Percentiles rank a stretch among this genome's conserved stretches.
phyloP scores from a whole-genome alignment of 2,329 filamentous ascomycete genomes.

The Sporothrix inflata region DNA sequence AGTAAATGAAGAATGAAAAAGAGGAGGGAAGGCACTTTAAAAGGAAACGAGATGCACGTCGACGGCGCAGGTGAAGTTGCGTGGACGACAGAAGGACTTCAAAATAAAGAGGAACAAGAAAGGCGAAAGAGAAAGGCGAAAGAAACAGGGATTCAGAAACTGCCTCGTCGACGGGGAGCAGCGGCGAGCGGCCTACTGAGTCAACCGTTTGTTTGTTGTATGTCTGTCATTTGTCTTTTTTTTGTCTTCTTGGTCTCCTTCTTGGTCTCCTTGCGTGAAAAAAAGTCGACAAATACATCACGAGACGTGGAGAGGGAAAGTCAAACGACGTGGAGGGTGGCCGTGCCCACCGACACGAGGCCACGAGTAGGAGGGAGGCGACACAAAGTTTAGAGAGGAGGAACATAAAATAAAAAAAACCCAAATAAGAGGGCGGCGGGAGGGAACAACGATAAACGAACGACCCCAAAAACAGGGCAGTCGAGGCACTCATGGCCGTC shows the following conservation, averaged over 20 bases:
- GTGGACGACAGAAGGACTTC: not conserved
- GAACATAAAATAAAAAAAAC: not conserved
- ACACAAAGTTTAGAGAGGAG: not conserved
- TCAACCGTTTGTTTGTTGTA: not conserved
- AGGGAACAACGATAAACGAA: not conserved
- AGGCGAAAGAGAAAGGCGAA: not conserved
- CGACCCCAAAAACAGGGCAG: no score
- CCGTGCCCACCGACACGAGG: not conserved
- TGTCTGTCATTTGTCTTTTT: not conserved
- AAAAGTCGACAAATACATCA: not conserved
- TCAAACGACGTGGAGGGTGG: not conserved
- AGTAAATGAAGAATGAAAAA: not conserved
- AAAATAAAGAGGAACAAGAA: not conserved
- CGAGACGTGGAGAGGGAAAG: not conserved
- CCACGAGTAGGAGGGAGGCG: constrained; percentile 14
- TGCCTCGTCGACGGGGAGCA: not conserved
- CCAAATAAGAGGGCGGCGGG: no score
- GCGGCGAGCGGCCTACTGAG: not conserved
- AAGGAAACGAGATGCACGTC: not conserved
- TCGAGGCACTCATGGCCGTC: no score
- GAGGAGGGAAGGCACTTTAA: constrained; percentile 5
- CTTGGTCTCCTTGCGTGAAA: no score
- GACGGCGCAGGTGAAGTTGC: not conserved
- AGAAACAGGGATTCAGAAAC: constrained; percentile 4
- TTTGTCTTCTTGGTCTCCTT: not conserved